Percentiles rank a stretch among this genome's conserved stretches.
These are phyloP conservation scores for Arthroderma sp. DNA, from an alignment of 2,329 filamentous ascomycete species.

Conservation along the genomic window DNA sequence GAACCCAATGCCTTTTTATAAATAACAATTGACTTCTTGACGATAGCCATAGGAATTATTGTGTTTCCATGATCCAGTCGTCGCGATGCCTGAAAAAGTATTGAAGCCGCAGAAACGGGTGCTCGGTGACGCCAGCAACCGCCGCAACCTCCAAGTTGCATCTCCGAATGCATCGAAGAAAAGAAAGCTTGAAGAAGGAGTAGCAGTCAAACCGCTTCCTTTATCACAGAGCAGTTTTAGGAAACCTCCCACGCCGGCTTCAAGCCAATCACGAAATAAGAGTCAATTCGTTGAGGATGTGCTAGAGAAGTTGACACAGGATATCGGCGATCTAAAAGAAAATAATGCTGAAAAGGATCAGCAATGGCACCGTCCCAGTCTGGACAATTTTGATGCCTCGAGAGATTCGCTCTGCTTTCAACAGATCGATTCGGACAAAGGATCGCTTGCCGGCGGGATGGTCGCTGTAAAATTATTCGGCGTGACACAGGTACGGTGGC, in stretches of 20 bases:
- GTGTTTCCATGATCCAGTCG: background rate
- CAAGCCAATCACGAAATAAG: constrained; percentile 58
- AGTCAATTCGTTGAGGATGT: constrained; percentile 90
- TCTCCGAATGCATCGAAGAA: constrained; percentile 57
- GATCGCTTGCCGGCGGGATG: constrained; percentile 61
- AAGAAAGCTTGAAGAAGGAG: constrained; percentile 57
- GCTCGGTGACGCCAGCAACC: constrained; percentile 52
- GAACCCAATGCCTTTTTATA: too few relatives aligned
- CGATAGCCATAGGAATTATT: constrained; percentile 10
- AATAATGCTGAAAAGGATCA: constrained; percentile 89
- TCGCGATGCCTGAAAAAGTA: constrained; percentile 29
- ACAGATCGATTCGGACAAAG: constrained; percentile 90
- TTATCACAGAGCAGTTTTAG: constrained; percentile 42
- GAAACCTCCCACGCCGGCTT: constrained; percentile 45
- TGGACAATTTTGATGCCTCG: constrained; percentile 49
- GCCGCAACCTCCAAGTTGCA: constrained; percentile 42
- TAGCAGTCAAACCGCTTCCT: constrained; percentile 46
- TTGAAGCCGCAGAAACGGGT: constrained; percentile 55
- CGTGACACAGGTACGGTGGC: constrained; percentile 55
- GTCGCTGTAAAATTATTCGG: constrained; percentile 84
- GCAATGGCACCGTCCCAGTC: constrained; percentile 61
- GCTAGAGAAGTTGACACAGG: constrained; percentile 88
- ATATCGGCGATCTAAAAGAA: constrained; percentile 72
- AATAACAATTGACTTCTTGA: background rate
- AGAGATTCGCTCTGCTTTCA: constrained; percentile 74